phyloP scores from a whole-genome alignment of 1,139 yeast genomes.

The Pneumocystis canis region DNA sequence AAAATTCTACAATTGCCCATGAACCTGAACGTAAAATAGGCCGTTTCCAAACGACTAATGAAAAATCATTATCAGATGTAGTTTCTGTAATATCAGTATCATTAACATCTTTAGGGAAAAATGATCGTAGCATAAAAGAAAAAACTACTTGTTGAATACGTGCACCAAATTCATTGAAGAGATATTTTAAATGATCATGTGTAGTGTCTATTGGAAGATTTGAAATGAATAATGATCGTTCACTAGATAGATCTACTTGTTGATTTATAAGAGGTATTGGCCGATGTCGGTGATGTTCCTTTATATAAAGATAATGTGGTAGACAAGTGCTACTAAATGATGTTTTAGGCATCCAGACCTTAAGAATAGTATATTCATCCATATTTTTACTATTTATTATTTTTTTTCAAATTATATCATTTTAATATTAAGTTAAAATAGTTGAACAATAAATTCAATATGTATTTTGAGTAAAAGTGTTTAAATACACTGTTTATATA shows the following conservation, averaged over 20 bases:
- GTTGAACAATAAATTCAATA: too few species aligned
- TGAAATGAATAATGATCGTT: conserved; percentile 14
- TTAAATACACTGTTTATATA: too few species aligned
- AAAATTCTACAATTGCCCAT: conserved; percentile 7
- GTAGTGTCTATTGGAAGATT: conserved; percentile 18
- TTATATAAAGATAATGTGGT: conserved; percentile 14
- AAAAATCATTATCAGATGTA: neutral
- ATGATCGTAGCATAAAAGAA: conserved; percentile 8
- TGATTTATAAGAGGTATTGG: conserved; percentile 2
- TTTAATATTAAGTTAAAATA: neutral
- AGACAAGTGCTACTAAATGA: neutral
- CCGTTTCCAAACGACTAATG: conserved; percentile 4
- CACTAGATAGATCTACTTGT: conserved; percentile 3
- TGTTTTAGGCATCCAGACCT: neutral
- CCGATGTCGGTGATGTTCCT: conserved; percentile 11
- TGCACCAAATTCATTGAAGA: conserved; percentile 11
- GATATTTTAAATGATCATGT: conserved; percentile 12
- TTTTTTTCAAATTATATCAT: neutral
- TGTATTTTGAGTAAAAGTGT: too few species aligned
- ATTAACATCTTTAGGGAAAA: neutral
- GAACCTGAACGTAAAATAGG: conserved; percentile 6
- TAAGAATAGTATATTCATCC: conserved; percentile 4
- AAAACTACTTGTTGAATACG: conserved; percentile 15
- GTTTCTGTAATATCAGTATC: neutral
- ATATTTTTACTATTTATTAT: neutral